A percentile compares a stretch with the other conserved stretches of the same genome.
These are phyloP conservation scores for Penicillium psychrofluorescens DNA, from an alignment of 495 filamentous ascomycete species.

Conservation along the genomic window DNA sequence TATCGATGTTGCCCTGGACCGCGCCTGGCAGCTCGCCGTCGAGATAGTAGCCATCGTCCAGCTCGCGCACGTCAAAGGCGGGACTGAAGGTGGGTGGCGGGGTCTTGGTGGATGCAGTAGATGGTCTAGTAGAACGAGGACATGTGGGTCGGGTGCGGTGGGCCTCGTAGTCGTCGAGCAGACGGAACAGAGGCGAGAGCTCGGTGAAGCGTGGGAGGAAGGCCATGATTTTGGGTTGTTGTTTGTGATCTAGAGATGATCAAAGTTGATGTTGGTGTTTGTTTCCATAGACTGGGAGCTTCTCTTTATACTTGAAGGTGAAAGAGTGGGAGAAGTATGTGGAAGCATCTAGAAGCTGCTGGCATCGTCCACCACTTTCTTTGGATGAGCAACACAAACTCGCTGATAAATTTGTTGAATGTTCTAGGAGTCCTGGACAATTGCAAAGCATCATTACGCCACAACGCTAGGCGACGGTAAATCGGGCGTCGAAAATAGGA, in stretches of 20 bases:
- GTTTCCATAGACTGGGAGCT: not conserved
- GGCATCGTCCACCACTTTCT: constrained; percentile 7
- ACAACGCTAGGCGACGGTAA: too few relatives aligned
- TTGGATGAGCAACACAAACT: not conserved
- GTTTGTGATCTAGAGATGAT: constrained; percentile 14
- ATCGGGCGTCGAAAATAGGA: too few relatives aligned
- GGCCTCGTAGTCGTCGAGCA: constrained; percentile 69
- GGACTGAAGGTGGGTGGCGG: constrained; percentile 50
- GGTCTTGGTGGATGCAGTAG: constrained; percentile 6
- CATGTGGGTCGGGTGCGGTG: constrained; percentile 24
- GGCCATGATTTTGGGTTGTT: constrained; percentile 41
- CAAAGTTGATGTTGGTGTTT: constrained; percentile 1
- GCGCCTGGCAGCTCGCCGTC: constrained; percentile 85
- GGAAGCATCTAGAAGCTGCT: constrained; percentile 12
- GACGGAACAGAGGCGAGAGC: constrained; percentile 63
- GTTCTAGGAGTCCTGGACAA: not conserved
- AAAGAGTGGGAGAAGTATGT: not conserved
- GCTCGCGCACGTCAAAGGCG: constrained; percentile 76
- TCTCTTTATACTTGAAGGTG: too few relatives aligned
- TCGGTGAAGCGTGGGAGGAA: constrained; percentile 52
- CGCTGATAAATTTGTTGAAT: not conserved
- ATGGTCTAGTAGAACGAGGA: not conserved
- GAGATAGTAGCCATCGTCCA: constrained; percentile 61
- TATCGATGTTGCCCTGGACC: constrained; percentile 65
- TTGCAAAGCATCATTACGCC: too few relatives aligned